Evolutionary conservation across 2,329 filamentous ascomycete genomes (phyloP).

Genomic region (Phoma sp.): DNA sequence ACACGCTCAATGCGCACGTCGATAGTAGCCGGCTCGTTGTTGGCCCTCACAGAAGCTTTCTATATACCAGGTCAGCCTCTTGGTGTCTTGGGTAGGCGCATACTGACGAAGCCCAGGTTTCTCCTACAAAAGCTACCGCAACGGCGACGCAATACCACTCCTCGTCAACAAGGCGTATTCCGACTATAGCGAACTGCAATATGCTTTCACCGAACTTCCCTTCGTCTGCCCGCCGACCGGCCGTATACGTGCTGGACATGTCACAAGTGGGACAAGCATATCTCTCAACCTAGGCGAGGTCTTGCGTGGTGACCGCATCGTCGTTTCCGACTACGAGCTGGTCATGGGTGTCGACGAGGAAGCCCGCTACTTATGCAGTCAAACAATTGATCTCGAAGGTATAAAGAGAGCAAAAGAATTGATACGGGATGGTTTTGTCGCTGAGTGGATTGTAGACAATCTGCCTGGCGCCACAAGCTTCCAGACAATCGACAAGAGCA

Average conservation of each 20-base stretch:
- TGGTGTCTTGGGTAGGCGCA: neutral
- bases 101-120: slow-evolving; percentile 63
- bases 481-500: slow-evolving; percentile 81
- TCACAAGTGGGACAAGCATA: slow-evolving; percentile 78
- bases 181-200: slow-evolving; percentile 87
- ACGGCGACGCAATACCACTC: slow-evolving; percentile 80
- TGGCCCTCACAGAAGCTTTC: slow-evolving; percentile 68
- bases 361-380: slow-evolving; percentile 76
- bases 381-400: slow-evolving; percentile 68
- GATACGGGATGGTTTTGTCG: slow-evolving; percentile 81
- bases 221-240: slow-evolving; percentile 85
- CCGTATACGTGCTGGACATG: slow-evolving; percentile 67
- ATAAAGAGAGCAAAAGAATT: slow-evolving; percentile 74
- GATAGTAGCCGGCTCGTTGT: slow-evolving; percentile 25
- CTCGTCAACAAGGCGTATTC: slow-evolving; percentile 93
- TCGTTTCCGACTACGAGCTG: slow-evolving; percentile 82
- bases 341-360: slow-evolving; percentile 77
- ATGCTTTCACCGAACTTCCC: slow-evolving; percentile 86
- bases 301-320: slow-evolving; percentile 84
- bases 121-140: slow-evolving; percentile 80
- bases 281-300: slow-evolving; percentile 87
- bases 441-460: slow-evolving; percentile 94
- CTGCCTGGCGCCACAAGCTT: slow-evolving; percentile 88
- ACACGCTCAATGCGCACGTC: slow-evolving; percentile 29
- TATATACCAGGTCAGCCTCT: slow-evolving; percentile 73